phyloP scores from a whole-genome alignment of 345 rosid genomes.

The Populus euphratica region DNA sequence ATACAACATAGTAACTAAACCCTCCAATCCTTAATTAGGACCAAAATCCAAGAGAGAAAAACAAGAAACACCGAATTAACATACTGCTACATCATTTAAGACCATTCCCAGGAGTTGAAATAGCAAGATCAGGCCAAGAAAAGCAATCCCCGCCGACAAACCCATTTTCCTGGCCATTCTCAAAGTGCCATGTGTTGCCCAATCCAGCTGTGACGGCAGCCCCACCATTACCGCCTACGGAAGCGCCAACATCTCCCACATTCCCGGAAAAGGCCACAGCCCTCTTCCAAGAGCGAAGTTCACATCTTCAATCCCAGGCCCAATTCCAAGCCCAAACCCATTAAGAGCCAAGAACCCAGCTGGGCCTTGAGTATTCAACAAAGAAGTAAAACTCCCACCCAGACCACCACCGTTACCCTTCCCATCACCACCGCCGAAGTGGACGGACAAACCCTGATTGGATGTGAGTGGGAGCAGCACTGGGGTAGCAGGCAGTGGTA shows the following conservation, averaged over 20 bases:
- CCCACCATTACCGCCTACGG: constrained; percentile 17
- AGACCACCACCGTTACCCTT: constrained; percentile 33
- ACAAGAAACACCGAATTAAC: not conserved
- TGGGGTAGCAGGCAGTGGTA: constrained; percentile 48
- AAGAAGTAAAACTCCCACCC: constrained; percentile 56
- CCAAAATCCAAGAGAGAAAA: not conserved
- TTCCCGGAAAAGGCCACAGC: constrained; percentile 60
- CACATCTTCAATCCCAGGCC: constrained; percentile 54
- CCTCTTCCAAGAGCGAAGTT: constrained; percentile 73
- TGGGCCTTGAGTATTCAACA: constrained; percentile 60
- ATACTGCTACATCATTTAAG: constrained; percentile 44
- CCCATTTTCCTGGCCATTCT: constrained; percentile 55
- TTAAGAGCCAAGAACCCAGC: constrained; percentile 64
- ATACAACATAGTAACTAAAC: not conserved
- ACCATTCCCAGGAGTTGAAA: constrained; percentile 79
- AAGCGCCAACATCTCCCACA: constrained; percentile 39
- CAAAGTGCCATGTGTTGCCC: constrained; percentile 72
- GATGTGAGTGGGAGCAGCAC: constrained; percentile 46
- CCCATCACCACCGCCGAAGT: constrained; percentile 20
- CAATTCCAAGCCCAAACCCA: constrained; percentile 74
- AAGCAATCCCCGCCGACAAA: constrained; percentile 67
- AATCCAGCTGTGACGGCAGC: constrained; percentile 32
- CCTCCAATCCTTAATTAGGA: not conserved
- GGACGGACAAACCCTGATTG: constrained; percentile 28
- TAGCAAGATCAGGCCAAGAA: constrained; percentile 91